These are phyloP conservation scores for Sinapis alba DNA, from an alignment of 441 rosid genomes.

Conservation along the genomic window DNA sequence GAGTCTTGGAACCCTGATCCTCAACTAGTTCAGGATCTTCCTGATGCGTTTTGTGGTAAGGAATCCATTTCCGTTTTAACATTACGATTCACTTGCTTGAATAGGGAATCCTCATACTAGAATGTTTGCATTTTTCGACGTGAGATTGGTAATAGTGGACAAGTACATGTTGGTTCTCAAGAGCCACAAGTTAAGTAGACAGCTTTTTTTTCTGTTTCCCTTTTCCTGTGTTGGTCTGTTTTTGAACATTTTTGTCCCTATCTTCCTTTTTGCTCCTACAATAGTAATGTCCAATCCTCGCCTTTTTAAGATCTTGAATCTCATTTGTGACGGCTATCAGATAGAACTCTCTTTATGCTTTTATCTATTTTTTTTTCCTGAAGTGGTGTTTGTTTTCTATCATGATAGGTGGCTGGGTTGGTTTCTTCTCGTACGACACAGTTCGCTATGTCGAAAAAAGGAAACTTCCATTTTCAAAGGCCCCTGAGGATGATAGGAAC, in stretches of 20 bases:
- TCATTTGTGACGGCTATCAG: no score
- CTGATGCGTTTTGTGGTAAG: constrained; percentile 89
- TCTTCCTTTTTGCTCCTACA: constrained; percentile 6
- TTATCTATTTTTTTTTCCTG: no score
- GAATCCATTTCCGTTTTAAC: no score
- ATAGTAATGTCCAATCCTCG: no score
- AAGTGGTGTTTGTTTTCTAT: background rate
- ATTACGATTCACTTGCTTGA: constrained; percentile 2
- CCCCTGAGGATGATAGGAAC: constrained; percentile 83
- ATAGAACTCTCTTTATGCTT: no score
- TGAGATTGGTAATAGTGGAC: background rate
- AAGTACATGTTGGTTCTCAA: background rate
- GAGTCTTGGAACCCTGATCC: constrained; percentile 83
- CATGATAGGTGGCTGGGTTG: constrained; percentile 92
- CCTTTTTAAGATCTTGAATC: background rate
- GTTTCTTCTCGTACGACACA: constrained; percentile 89
- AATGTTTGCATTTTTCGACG: background rate
- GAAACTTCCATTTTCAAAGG: constrained; percentile 70
- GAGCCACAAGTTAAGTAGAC: background rate
- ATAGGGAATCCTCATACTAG: background rate
- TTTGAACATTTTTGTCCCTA: background rate
- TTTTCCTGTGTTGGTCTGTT: background rate
- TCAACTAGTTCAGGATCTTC: constrained; percentile 68
- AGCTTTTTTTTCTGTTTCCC: constrained; percentile 8
- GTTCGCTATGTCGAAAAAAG: constrained; percentile 83